These are phyloP conservation scores for Apiotrichum akiyoshidainum DNA, from an alignment of 1,284 basidiomycete genomes.

Conservation along the genomic window DNA sequence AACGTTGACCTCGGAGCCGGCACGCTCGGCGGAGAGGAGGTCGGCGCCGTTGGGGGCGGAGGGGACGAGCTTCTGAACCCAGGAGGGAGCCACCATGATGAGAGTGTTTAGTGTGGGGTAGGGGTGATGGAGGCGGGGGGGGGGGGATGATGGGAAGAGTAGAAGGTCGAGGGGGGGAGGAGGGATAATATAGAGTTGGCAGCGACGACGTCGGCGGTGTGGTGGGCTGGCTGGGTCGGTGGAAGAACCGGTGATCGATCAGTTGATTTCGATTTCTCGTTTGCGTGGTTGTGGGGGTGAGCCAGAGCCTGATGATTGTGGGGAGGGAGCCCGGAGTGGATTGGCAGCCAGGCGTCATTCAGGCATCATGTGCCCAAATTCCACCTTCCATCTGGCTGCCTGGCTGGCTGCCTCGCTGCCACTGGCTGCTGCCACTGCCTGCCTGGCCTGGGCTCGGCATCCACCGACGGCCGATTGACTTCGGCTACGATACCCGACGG, in stretches of 20 bases:
- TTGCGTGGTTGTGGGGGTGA: no score
- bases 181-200: background rate
- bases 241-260: no score
- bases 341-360: no score
- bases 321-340: no score
- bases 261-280: no score
- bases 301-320: no score
- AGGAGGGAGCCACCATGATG: conserved; percentile 17
- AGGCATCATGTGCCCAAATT: background rate
- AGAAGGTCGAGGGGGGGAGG: background rate
- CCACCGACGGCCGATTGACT: background rate
- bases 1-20: conserved; percentile 11
- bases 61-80: conserved; percentile 28
- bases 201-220: no score
- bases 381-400: no score
- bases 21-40: conserved; percentile 20
- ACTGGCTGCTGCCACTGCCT: background rate
- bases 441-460: no score
- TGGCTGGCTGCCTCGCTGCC: no score
- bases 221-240: no score
- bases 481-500: background rate
- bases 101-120: background rate
- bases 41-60: conserved; percentile 18
- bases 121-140: background rate
- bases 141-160: background rate